These are phyloP conservation scores for Phytopythium boreale DNA, from an alignment of 352 stramenopile genomes.

Conservation along the genomic window DNA sequence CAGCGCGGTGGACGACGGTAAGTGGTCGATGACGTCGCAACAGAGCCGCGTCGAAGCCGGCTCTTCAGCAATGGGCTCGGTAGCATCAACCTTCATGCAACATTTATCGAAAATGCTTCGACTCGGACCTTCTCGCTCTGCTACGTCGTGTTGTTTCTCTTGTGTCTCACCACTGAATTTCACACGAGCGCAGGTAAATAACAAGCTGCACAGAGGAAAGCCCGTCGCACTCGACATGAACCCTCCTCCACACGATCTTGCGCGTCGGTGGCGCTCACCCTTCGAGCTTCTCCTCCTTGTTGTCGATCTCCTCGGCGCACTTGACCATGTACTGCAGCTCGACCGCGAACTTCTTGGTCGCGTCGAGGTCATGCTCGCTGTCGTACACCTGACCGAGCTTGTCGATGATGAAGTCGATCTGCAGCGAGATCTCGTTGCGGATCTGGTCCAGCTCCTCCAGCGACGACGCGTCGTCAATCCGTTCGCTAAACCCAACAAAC, in stretches of 20 bases:
- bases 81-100: not conserved
- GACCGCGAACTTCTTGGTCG: constrained; percentile 65
- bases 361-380: constrained; percentile 65
- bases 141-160: not conserved
- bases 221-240: not conserved
- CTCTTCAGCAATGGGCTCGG: not conserved
- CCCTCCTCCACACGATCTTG: not conserved
- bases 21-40: not conserved
- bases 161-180: not conserved
- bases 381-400: constrained; percentile 80
- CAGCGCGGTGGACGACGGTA: constrained; percentile 75
- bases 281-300: constrained; percentile 65
- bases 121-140: not conserved
- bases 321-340: constrained; percentile 88
- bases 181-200: not conserved
- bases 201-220: not conserved
- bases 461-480: constrained; percentile 55
- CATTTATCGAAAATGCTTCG: not conserved
- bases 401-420: constrained; percentile 71
- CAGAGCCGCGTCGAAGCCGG: not conserved
- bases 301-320: constrained; percentile 77
- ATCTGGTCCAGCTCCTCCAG: constrained; percentile 54
- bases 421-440: constrained; percentile 51
- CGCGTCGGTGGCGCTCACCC: constrained; percentile 9
- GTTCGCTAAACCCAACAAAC: constrained; percentile 43